Evolutionary conservation across 176 grass and related monocot species (phyloP).

Genomic region (Carex littledalei): DNA sequence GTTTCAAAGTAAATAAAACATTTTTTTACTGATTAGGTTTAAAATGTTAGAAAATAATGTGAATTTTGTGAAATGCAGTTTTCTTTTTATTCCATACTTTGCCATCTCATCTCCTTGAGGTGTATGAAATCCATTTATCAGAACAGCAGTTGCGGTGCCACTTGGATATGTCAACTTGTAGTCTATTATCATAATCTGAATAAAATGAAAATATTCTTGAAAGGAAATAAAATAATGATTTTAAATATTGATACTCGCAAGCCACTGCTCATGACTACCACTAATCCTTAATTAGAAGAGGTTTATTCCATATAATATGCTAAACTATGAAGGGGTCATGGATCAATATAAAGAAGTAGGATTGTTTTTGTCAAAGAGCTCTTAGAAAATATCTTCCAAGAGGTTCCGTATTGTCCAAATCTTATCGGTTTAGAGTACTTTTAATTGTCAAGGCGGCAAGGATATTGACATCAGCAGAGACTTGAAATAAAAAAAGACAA

Average conservation of each 20-base stretch:
- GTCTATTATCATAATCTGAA: constrained; percentile 94
- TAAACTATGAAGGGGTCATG: neutral
- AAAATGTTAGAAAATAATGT: neutral
- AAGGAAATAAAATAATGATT: neutral
- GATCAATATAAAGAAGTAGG: neutral
- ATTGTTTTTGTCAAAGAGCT: neutral
- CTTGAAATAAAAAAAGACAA: neutral
- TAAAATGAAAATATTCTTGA: constrained; percentile 19
- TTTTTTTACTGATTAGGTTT: neutral
- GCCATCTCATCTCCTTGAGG: constrained; percentile 72
- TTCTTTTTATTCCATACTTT: constrained; percentile 45
- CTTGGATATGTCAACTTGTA: constrained; percentile 94
- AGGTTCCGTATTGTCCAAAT: neutral
- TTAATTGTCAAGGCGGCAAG: neutral
- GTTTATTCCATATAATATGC: neutral
- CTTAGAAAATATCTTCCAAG: neutral
- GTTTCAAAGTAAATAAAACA: constrained; percentile 20
- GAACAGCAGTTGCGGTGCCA: constrained; percentile 92
- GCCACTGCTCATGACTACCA: neutral
- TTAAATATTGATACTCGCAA: neutral
- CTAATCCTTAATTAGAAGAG: neutral
- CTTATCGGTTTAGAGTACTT: neutral
- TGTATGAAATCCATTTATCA: constrained; percentile 98
- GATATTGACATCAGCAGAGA: neutral
- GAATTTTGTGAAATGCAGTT: neutral